Base-by-base conservation (phyloP, 2,329 filamentous ascomycete genomes). In the Colletotrichum neosansevieriae region DNA sequence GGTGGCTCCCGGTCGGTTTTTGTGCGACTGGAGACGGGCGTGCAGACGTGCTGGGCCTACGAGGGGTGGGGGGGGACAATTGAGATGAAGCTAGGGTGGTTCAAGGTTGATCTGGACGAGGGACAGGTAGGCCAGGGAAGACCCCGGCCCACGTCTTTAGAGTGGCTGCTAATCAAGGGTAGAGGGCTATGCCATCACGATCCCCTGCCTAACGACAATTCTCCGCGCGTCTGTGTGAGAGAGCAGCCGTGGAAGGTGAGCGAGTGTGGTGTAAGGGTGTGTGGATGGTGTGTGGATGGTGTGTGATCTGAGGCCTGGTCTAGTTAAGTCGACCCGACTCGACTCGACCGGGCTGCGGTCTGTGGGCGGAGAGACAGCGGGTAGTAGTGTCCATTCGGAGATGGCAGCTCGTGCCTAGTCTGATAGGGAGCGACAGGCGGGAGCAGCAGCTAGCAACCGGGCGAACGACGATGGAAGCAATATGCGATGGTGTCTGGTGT, bases 1-100 rank as follows among this genome's bases (percentile, higher is more conserved):
- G 77, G 77, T 79, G 79, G 81, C 78, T 80, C 77, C 75, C 75
- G 73, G 76, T 80, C 79, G 79, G 80, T 76, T 83, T 83, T 84
- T 84, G 84, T 85, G 83, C 79, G 79, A 84, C 82, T 84, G 50
- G 63, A 57, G 59, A 49, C 58, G 57, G 69, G 50, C 57, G 49
- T 67, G 54, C 67, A 59, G 69, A 42, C 57, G 49, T 67, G 54
- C 67, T 56, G 58, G 57, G 59, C 36, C 56, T 80, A 78, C 77
- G 77, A 77, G 76, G 77, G 76, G 29, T 76, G 78, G 76, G 76
- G 76, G 6, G 77, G 78, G 76, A 76, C 76, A 78, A 79, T 80
- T 80, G 79, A 79, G 79, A 81, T 79, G 79, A 78, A 77, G 77
- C 75, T 78, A 78, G 79, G 79, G 78, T 80, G 67, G 49, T 78